Evolutionary conservation across 768 basidiomycete genomes (phyloP), one percentile per base, ranked within the genome.

Genomic region (Agaricus sinodeliciosus): DNA sequence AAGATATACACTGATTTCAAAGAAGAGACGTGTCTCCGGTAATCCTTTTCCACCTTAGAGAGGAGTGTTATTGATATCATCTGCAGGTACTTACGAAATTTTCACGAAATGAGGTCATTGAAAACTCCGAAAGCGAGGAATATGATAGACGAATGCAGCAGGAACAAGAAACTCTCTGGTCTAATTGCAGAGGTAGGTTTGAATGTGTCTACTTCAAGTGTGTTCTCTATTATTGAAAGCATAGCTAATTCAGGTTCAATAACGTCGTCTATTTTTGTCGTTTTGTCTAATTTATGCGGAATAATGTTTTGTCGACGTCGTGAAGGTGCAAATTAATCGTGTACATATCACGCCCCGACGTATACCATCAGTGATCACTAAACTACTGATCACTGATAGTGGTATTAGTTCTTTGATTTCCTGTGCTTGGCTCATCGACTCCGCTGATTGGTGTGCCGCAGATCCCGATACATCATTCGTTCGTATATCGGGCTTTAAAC

Each of bases 21-120:
- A 58, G 84, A 87, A 62, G 88, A 89, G 62, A 65, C 77, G 0
- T 90, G 87, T 61, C 72, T 90, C 49, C 77, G 82, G 83, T 84
- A 50, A 49, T 64, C 60, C 1, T 27, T 12, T 48, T 2, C 9
- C 0, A 31, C 42, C 4, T 34, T 27, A n/a, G 16, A 22, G 4
- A n/a, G 28, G 25, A 28, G 28, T 47, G 18, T 27, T 46, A 44
- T 22, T 39, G 43, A n/a, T n/a, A 34, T 51, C 18, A 18, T 27
- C 13, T 49, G 26, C 59, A 86, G 87, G 35, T 89, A 89, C 60
- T 69, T 90, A 50, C 80, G 80, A 55, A 70, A 68, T 19, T 86
- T 81, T 65, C 70, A 76, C 48, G 75, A 79, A 16, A 67, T 66
- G n/a, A 75, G 74, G 0, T 61, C 71, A 28, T 62, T 88, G 48